phyloP scores from a whole-genome alignment of 2,329 filamentous ascomycete genomes.

The Sphaerostilbella broomeana region DNA sequence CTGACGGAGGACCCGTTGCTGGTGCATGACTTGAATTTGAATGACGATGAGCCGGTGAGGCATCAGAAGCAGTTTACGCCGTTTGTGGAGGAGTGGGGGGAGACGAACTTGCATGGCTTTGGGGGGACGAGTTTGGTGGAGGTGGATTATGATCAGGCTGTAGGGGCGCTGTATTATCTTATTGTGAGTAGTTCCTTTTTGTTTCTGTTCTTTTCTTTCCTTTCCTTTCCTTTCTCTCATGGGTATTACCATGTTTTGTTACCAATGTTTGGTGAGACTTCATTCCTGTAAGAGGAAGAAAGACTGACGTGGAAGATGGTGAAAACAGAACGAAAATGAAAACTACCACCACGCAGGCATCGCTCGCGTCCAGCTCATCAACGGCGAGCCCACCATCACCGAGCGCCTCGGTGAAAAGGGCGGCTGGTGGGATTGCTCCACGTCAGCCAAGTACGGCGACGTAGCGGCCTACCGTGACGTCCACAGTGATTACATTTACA shows the following conservation, averaged over 20 bases:
- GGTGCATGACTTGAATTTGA: conserved; percentile 31
- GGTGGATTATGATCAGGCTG: conserved; percentile 21
- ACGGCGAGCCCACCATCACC: conserved; percentile 29
- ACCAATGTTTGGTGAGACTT: too few relatives aligned
- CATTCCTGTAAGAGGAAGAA: background rate
- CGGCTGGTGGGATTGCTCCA: conserved; percentile 31
- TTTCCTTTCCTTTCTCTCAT: background rate
- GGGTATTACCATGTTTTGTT: too few relatives aligned
- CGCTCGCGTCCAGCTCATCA: conserved; percentile 28
- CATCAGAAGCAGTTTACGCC: conserved; percentile 33
- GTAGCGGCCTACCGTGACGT: conserved; percentile 31
- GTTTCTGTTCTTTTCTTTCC: background rate
- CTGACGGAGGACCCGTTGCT: conserved; percentile 30
- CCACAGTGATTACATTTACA: conserved; percentile 32
- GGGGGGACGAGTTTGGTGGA: conserved; percentile 35
- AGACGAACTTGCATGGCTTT: conserved; percentile 29
- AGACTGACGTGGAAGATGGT: background rate
- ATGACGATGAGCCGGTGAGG: conserved; percentile 20
- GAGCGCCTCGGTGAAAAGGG: conserved; percentile 18
- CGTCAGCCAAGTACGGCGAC: conserved; percentile 32
- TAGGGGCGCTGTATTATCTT: conserved; percentile 30
- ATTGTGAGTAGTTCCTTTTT: conserved; percentile 22
- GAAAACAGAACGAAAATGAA: conserved; percentile 27
- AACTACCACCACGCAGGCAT: conserved; percentile 31
- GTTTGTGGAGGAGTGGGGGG: conserved; percentile 30